Percentiles rank a stretch among this genome's conserved stretches.
phyloP scores from a whole-genome alignment of 2,329 filamentous ascomycete genomes.

The Penicillium sp. region DNA sequence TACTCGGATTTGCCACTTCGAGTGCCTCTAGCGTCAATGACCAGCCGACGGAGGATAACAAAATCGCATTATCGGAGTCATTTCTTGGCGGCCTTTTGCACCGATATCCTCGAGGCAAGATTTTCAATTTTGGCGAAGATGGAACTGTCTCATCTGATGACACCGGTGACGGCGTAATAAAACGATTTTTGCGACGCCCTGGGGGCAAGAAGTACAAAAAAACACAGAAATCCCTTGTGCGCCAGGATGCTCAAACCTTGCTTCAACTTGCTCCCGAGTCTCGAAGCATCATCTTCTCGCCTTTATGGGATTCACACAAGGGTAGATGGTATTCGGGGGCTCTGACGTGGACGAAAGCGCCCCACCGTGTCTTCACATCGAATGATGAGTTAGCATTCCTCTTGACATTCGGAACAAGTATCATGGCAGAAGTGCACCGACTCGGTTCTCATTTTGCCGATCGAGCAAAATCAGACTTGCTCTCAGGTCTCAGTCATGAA shows the following conservation, averaged over 20 bases:
- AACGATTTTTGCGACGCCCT: conserved; percentile 3
- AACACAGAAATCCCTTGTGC: conserved; percentile 5
- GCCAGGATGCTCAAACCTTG: conserved; percentile 10
- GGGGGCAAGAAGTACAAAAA: conserved; percentile 8
- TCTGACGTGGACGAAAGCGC: conserved; percentile 19
- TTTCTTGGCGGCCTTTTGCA: conserved; percentile 38
- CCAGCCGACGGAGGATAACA: conserved; percentile 3
- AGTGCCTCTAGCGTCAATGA: conserved; percentile 23
- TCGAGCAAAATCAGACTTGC: conserved; percentile 25
- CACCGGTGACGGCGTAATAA: conserved; percentile 6
- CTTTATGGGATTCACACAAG: conserved; percentile 25
- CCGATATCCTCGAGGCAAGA: conserved; percentile 40
- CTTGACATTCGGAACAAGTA: conserved; percentile 20
- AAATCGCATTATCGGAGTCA: conserved; percentile 30
- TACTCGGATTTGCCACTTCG: conserved; percentile 12
- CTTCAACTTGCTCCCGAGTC: conserved; percentile 12
- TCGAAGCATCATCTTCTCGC: conserved; percentile 20
- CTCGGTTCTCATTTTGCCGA: conserved; percentile 20
- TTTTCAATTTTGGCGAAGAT: conserved; percentile 40
- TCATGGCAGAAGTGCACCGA: conserved; percentile 23
- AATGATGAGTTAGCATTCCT: conserved; percentile 20
- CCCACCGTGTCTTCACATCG: conserved; percentile 13
- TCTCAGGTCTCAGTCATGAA: conserved; percentile 26
- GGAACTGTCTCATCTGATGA: conserved; percentile 29
- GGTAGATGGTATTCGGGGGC: conserved; percentile 20